A percentile compares a stretch with the other conserved stretches of the same genome.
Conservation (phyloP, 345 rosid genomes). For the Citrus medica region DNA sequence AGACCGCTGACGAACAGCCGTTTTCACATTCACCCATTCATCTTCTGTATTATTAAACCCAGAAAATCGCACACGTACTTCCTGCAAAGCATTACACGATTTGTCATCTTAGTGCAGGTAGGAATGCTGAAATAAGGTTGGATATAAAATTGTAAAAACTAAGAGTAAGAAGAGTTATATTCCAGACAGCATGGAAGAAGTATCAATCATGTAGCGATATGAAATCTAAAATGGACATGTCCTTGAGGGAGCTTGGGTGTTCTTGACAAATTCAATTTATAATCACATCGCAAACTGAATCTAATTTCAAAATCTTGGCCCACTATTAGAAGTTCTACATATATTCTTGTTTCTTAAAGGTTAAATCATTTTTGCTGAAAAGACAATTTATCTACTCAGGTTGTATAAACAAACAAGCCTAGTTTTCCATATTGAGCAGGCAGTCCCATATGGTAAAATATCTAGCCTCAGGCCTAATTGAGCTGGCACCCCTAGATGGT, state of each 20-base stretch:
- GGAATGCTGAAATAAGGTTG: neutral
- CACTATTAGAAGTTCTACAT: neutral
- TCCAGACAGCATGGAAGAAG: neutral
- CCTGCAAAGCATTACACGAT: constrained; percentile 39
- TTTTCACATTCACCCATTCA: constrained; percentile 80
- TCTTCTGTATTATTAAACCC: constrained; percentile 65
- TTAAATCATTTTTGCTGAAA: neutral
- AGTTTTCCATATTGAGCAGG: neutral
- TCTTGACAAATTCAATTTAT: neutral
- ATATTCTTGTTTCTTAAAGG: neutral
- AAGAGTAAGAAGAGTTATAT: neutral
- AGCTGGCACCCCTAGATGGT: neutral
- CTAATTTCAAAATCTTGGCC: neutral
- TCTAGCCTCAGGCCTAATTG: neutral
- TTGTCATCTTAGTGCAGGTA: neutral
- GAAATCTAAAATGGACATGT: neutral
- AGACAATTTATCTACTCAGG: neutral
- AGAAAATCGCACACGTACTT: constrained; percentile 77
- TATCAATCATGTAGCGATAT: neutral
- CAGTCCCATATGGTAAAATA: neutral
- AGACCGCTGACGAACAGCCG: constrained; percentile 66
- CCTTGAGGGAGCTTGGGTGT: neutral
- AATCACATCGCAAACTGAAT: neutral
- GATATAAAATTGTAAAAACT: too few relatives aligned
- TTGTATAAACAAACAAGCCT: neutral